Base-by-base conservation (phyloP, 2,329 filamentous ascomycete genomes). In the Fusarium veterinarium region DNA sequence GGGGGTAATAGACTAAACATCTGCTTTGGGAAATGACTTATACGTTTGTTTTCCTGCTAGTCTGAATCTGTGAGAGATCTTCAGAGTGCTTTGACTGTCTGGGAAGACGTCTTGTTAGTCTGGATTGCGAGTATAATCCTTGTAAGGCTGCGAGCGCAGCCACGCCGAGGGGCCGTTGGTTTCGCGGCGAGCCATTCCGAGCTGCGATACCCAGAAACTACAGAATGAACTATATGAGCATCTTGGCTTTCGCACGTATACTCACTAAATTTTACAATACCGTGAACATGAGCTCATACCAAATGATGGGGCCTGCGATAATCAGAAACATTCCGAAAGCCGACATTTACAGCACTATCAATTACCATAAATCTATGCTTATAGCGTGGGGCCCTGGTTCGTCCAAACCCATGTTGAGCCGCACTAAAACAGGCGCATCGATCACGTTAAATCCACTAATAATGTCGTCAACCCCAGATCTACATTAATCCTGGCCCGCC, bases 381-480 rank as follows among this genome's bases (percentile, higher is more conserved):
- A 69, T 64, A 68, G 52, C 56, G 55, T 53, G 23, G 41, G 8
- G 40, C 30, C 48, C 55, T 75, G 60, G 74, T 69, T 73, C 66
- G 64, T 35, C 38, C 42, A 33, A 46, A 40, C 38, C 25, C 20
- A 33, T 6, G 25, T 53, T 59, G 64, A 63, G 60, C 56, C 71
- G 66, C 60, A 64, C 51, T 60, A 63, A 55, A 57, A 61, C 30
- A 31, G 59, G 69, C 61, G 53, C 64, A 67, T 75, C 72, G 59
- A 75, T 75, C 69, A 73, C 73, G 67, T 75, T 73, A 62, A 73
- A 28, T 30, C 23, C 60, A 65, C 56, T 55, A 35, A 45, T 28
- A 71, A 75, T 75, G 73, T 72, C 72, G 73, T 71, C 62, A 75
- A 64, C 61, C 69, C 70, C 72, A 45, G 67, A 69, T 75, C 64